Evolutionary conservation across 2,329 filamentous ascomycete genomes (phyloP).

Genomic region (Botrytis sinoallii): DNA sequence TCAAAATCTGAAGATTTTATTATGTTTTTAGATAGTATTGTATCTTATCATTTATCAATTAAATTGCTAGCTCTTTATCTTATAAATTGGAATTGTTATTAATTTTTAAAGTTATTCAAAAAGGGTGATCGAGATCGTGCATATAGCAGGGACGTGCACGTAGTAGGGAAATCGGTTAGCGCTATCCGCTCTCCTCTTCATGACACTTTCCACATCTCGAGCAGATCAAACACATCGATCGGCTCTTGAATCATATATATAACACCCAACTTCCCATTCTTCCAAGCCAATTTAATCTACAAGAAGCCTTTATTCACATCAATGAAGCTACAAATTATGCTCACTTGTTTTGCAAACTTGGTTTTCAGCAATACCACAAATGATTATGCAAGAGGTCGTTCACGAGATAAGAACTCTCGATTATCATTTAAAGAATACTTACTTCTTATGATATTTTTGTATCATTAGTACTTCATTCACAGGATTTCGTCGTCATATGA

Average conservation of each 20-base stretch:
- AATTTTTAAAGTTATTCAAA: too few relatives aligned
- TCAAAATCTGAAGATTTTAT: too few relatives aligned
- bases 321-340: not conserved
- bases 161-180: too few relatives aligned
- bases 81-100: too few relatives aligned
- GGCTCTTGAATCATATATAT: not conserved
- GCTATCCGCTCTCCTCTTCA: not conserved
- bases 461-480: not conserved
- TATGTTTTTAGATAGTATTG: too few relatives aligned
- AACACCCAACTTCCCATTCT: not conserved
- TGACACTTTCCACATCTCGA: not conserved
- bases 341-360: not conserved
- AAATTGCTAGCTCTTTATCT: too few relatives aligned
- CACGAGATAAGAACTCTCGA: not conserved
- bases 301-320: not conserved
- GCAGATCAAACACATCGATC: not conserved
- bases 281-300: not conserved
- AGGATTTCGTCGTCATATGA: not conserved
- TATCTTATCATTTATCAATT: too few relatives aligned
- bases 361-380: not conserved
- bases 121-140: too few relatives aligned
- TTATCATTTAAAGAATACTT: not conserved
- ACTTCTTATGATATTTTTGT: not conserved
- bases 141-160: too few relatives aligned
- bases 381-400: not conserved